Base-by-base conservation (phyloP, 2,329 filamentous ascomycete genomes). In the Paradendryphiella salina region DNA sequence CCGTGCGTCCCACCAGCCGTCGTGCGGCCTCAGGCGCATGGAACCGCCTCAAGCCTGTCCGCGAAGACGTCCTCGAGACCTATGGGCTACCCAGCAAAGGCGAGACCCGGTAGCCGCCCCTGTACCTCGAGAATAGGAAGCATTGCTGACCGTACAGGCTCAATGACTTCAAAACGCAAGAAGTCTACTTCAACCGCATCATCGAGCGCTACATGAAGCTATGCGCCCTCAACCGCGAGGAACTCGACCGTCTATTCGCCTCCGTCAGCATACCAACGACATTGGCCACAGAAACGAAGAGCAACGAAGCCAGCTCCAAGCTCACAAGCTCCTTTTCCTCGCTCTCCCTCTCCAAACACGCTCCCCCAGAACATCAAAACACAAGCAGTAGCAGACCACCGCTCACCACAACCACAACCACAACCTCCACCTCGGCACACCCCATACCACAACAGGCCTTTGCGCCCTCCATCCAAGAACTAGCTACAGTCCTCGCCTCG, bases 51-150 rank as follows among this genome's bases (percentile, higher is more conserved):
- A 91, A 88, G 71, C 87, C 89, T 10, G 81, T 86, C 53, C 83
- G 87, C 36, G 77, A 85, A 50, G 91, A 96, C 71, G 84, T 89
- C 11, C 78, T 97, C 21, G 89, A 95, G 62, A 82, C 80, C 53
- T 88, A 95, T 60, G 92, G 93, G 1, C 80, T 96, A 59, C 90
- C 90, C 4, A 96, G 91, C 2, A 96, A 96, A 69, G 93, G 93
- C 44, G 93, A 97, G 73, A 88, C 81, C 39, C 87, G 88, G 91
- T 93, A 78, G 23, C 39, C n/a, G 34, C 17, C 33, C 21, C 31
- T 34, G 42, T 15, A 13, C 1, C 7, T 8, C 8, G 2, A 13
- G 3, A 36, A 2, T 1, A 5, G 1, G 13, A 32, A 5, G 41
- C 39, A 35, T 23, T 5, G 14, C 56, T 49, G 7, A 32, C 7